Evolutionary conservation across 75 land plant species (phyloP).

Genomic region (Cunninghamia lanceolata): DNA sequence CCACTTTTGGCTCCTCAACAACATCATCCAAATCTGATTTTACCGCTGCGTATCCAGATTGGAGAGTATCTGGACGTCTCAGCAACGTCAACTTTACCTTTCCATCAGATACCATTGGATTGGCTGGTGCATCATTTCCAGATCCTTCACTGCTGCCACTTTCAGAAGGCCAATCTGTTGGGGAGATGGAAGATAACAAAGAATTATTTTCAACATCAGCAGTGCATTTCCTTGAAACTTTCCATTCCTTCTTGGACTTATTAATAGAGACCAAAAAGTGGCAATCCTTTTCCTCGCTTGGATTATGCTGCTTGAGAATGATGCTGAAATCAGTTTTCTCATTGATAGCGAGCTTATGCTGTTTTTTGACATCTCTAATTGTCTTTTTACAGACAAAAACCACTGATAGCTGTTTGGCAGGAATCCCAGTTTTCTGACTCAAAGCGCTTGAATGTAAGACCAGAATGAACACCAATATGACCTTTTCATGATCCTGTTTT

Average conservation of each 20-base stretch:
- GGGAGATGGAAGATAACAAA: constrained; percentile 3
- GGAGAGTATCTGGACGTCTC: constrained; percentile 3
- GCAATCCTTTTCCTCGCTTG: constrained; percentile 47
- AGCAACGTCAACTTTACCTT: neutral
- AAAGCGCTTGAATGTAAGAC: constrained; percentile 57
- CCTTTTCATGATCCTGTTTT: constrained; percentile 65
- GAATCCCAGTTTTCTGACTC: constrained; percentile 63
- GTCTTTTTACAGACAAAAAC: constrained; percentile 43
- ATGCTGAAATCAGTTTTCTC: constrained; percentile 60
- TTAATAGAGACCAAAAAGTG: constrained; percentile 62
- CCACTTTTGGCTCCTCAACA: neutral
- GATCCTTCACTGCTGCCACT: constrained; percentile 7
- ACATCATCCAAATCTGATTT: constrained; percentile 1
- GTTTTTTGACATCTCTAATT: constrained; percentile 22
- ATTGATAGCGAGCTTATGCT: constrained; percentile 56
- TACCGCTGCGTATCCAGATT: neutral
- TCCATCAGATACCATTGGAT: neutral
- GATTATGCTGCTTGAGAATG: constrained; percentile 56
- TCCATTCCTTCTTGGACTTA: constrained; percentile 52
- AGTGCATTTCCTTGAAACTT: constrained; percentile 34
- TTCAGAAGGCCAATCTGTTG: neutral
- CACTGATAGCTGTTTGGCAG: constrained; percentile 67
- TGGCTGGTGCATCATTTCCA: neutral
- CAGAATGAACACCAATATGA: constrained; percentile 49
- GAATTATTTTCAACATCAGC: constrained; percentile 33